phyloP scores from a whole-genome alignment of 208 protist genomes.

The Crithidia mellificae region DNA sequence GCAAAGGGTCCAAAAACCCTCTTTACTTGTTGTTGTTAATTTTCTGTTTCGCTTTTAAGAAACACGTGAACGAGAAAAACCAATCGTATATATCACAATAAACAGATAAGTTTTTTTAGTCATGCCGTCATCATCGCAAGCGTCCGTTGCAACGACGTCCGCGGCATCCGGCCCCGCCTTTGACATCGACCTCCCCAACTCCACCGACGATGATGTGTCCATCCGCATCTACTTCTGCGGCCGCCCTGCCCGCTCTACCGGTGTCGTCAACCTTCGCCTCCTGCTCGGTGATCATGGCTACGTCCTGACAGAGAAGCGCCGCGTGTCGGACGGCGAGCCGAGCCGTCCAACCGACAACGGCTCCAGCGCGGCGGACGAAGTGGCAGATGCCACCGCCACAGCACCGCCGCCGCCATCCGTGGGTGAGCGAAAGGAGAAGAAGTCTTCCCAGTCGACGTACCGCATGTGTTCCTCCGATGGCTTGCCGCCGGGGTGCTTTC shows the following conservation, averaged over 20 bases:
- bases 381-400: neutral
- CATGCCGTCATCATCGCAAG: neutral
- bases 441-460: conserved; percentile 12
- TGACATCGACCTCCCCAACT: neutral
- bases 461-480: conserved; percentile 36
- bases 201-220: neutral
- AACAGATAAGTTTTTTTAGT: neutral
- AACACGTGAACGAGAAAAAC: too few species aligned
- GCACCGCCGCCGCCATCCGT: neutral
- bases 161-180: neutral
- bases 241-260: conserved; percentile 50
- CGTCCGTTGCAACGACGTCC: neutral
- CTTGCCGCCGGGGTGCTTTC: conserved; percentile 39
- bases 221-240: conserved; percentile 48
- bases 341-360: neutral
- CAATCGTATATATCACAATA: too few species aligned
- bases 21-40: too few species aligned
- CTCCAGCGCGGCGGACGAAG: neutral
- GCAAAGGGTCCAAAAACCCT: too few species aligned
- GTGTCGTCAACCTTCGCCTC: conserved; percentile 60
- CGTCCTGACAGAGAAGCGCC: conserved; percentile 44
- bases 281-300: conserved; percentile 55
- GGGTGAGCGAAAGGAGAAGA: neutral
- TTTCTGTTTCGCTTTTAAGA: too few species aligned
- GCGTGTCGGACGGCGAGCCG: neutral